A percentile compares a stretch with the other conserved stretches of the same genome.
These are phyloP conservation scores for Taxillus chinensis DNA, from an alignment of 164 flowering plant genomes.

Conservation along the genomic window DNA sequence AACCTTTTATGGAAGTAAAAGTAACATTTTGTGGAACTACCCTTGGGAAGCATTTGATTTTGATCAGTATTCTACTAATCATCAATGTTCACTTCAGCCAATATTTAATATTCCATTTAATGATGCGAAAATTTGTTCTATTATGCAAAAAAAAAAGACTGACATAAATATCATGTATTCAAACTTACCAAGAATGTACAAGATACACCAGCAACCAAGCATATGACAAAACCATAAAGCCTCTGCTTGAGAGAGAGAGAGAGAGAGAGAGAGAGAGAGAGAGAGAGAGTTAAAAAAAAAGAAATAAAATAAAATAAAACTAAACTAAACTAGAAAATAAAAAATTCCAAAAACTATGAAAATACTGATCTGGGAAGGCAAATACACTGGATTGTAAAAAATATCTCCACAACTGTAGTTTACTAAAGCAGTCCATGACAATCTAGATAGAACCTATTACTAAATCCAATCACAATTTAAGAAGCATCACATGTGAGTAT, in stretches of 20 bases:
- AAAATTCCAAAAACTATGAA: background rate
- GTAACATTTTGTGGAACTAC: no score
- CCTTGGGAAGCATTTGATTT: no score
- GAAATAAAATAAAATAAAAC: background rate
- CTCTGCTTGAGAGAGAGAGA: slow-evolving; percentile 38
- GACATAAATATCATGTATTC: background rate
- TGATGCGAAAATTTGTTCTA: background rate
- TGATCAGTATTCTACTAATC: no score
- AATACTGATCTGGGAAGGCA: background rate
- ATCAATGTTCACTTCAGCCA: no score
- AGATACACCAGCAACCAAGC: slow-evolving; percentile 71
- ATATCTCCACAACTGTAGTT: background rate
- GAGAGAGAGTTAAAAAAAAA: background rate
- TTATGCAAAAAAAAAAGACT: background rate
- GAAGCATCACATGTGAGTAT: no score
- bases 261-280: no score
- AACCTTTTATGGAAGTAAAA: no score
- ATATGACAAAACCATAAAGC: slow-evolving; percentile 67
- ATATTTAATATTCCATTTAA: no score
- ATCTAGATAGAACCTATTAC: no score
- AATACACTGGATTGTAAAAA: background rate
- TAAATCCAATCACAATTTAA: no score
- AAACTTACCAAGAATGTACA: slow-evolving; percentile 76
- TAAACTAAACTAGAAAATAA: background rate
- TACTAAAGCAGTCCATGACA: background rate